Base-by-base conservation (phyloP, 2,329 filamentous ascomycete species). In the Penicillium sp. region DNA sequence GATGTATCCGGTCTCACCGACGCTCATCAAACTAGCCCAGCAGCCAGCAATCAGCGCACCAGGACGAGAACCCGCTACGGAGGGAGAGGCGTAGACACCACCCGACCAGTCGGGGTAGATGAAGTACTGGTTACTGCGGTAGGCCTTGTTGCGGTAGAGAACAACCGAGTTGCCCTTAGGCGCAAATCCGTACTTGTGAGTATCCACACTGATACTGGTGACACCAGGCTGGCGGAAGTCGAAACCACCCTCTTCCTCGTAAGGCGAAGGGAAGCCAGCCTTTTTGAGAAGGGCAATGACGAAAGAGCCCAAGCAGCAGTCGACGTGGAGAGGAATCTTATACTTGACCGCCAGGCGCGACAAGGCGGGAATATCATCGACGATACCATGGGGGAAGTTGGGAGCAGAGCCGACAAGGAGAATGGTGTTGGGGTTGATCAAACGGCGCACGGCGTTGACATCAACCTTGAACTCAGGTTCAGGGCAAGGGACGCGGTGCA, bases 151-250 rank as follows among this genome's bases (percentile, higher is more conserved):
- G 64, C 94, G 90, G 81, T 99, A 99, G 39, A 99, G 81, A 13
- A 96, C 81, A 1, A 91, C 94, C 47, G 88, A 94, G 81, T 95
- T 99, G 62, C 94, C 94, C 78, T 99, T 99, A 48, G 94, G 94
- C 1, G 94, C 94, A 69, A 99, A 99, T 34, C 94, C 94, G 71
- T 99, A 99, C 74, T 99, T 99, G 82, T 99, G 94, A 2, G 94
- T 99, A 71, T 99, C 94, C 72, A 92, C 95, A 61, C 86, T 91
- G 72, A 99, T 97, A 72, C 88, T 93, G 3, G 93, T 96, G 34
- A 99, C 94, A 64, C 94, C 94, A 62, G 89, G 90, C 53, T 95
- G 85, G 51, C 89, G 85, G 83, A 99, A 99, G 73, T 99, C 94
- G 69, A 97, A 97, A 5, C 85, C 85, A 62, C 88, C 85, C 21